Evolutionary conservation across 2,329 filamentous ascomycete genomes (phyloP), one percentile per base, ranked within the genome.

Genomic region (Neopestalotiopsis rosae): DNA sequence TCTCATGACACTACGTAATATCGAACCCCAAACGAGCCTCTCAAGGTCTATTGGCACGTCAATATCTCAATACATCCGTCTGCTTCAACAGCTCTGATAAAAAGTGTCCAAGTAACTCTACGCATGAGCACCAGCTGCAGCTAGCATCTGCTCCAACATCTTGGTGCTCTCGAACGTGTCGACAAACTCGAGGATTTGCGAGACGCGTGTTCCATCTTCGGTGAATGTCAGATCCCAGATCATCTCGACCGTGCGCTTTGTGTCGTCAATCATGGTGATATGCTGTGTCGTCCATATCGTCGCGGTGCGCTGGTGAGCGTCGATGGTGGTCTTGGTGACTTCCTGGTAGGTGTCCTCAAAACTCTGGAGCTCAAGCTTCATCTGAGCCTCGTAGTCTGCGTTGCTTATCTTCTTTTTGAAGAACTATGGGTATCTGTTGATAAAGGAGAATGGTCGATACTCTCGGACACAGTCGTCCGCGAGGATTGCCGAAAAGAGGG

Each of bases 361-460:
- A 14, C 70, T 74, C 2, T 70, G 64, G 13, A 73, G 57, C 20
- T 59, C 30, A 10, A 59, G 13, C 24, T 13, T 13, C 57, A 59
- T 59, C 20, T 71, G 72, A 4, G 72, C 70, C 49, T 74, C 72
- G 40, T 74, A 74, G 45, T 74, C 73, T 58, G 72, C 71, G 52
- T 74, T 74, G 28, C 69, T 69, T n/a, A 71, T 67, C 40, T 69
- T 30, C n/a, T 69, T 28, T 56, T 69, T 71, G 66, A 74, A 74
- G 71, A 73, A 71, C 42, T 72, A 69, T 17, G 73, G 70, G 65
- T 74, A 73, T 24, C 68, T 68, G 28, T 67, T 67, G 56, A 73
- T 66, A 63, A 74, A 71, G 4, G 72, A 72, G 14, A 69, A 68
- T 17, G 72, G 73, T 7, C 71, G 71, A 65, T 73, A 73, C 64